These are phyloP conservation scores for Amanita molliuscula DNA, from an alignment of 768 basidiomycete species.

Conservation along the genomic window DNA sequence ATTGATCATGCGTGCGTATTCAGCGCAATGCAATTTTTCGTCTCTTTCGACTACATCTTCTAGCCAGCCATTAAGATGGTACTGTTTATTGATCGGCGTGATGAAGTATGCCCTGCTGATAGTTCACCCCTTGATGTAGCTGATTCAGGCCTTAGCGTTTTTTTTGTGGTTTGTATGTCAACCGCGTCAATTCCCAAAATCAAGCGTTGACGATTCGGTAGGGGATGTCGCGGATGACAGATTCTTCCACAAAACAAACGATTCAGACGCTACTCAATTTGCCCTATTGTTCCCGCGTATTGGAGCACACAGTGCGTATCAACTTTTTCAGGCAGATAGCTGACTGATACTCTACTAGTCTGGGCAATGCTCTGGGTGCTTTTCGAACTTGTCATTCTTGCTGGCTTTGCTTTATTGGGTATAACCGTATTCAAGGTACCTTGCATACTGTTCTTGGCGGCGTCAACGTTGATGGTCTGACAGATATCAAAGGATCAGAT, in stretches of 20 bases:
- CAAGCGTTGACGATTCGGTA: constrained; percentile 18
- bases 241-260: constrained; percentile 90
- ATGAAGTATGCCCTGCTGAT: constrained; percentile 56
- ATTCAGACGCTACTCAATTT: constrained; percentile 90
- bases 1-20: constrained; percentile 75
- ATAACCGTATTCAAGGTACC: constrained; percentile 74
- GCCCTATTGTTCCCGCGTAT: constrained; percentile 60
- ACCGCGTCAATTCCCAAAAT: not conserved
- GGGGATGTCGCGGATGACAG: constrained; percentile 94
- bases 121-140: constrained; percentile 5
- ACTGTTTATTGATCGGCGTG: constrained; percentile 71
- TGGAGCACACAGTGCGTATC: constrained; percentile 55
- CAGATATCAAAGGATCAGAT: constrained; percentile 37
- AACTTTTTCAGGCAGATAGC: not conserved
- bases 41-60: constrained; percentile 5
- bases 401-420: constrained; percentile 73
- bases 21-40: constrained; percentile 1
- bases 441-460: not conserved
- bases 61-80: constrained; percentile 78
- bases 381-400: constrained; percentile 65
- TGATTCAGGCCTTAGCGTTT: constrained; percentile 34
- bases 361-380: constrained; percentile 85
- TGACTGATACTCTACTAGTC: constrained; percentile 29
- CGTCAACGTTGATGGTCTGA: not conserved
- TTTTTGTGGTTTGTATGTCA: constrained; percentile 78